Evolutionary conservation across 441 rosid species (phyloP).

Genomic region (Arabidopsis hybrid): DNA sequence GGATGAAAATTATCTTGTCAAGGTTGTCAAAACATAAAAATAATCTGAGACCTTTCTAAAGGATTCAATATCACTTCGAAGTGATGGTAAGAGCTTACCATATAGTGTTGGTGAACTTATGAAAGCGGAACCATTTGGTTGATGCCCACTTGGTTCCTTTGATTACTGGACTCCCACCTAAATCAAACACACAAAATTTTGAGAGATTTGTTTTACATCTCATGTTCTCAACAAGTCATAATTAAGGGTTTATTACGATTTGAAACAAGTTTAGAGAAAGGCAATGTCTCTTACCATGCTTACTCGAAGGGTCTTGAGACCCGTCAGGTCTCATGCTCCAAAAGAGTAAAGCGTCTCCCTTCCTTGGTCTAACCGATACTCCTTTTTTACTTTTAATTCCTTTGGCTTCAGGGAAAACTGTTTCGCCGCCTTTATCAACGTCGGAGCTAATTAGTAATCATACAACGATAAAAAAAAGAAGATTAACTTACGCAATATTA

Average conservation of each 20-base stretch:
- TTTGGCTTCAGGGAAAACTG: conserved; percentile 61
- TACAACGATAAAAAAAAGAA: not conserved
- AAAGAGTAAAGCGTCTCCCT: conserved; percentile 71
- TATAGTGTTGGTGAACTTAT: conserved; percentile 44
- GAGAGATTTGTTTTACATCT: not conserved
- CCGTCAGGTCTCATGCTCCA: conserved; percentile 73
- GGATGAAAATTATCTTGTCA: too few relatives aligned
- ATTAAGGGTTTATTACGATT: not conserved
- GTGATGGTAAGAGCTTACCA: too few relatives aligned
- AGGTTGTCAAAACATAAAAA: too few relatives aligned
- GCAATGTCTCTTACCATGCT: conserved; percentile 51
- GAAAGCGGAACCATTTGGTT: conserved; percentile 73
- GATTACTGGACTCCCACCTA: conserved; percentile 84
- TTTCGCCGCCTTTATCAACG: conserved; percentile 77
- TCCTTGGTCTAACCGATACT: conserved; percentile 64
- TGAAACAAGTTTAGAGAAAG: not conserved
- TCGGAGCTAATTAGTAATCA: conserved; percentile 53
- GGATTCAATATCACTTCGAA: too few relatives aligned
- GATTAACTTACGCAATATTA: not conserved
- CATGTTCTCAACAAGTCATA: not conserved
- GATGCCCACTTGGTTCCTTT: conserved; percentile 85
- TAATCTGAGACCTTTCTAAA: too few relatives aligned
- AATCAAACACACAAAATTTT: conserved; percentile 13
- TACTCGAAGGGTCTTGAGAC: conserved; percentile 58
- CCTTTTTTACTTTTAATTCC: conserved; percentile 54